phyloP scores from a whole-genome alignment of 257 asterid species.

The Solanum etuberosum region DNA sequence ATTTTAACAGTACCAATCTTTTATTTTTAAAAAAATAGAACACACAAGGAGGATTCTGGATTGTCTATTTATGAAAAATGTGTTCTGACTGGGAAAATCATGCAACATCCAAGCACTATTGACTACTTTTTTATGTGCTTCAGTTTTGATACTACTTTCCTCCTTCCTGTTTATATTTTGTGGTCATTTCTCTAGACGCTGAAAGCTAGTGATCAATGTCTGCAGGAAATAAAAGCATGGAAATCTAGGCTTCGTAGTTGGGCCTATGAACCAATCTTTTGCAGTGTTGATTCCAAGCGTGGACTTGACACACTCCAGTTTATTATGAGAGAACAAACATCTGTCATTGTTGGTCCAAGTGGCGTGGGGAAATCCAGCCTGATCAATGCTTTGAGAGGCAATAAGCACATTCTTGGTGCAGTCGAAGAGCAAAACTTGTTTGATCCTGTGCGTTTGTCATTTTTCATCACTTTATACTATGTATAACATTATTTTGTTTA shows the following conservation, averaged over 20 bases:
- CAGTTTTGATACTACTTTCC: not conserved
- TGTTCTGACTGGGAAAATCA: not conserved
- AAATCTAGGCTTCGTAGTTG: constrained; percentile 65
- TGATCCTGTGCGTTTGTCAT: constrained; percentile 43
- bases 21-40: not conserved
- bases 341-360: constrained; percentile 91
- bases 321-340: constrained; percentile 66
- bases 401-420: constrained; percentile 20
- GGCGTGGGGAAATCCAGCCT: constrained; percentile 98
- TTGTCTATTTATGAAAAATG: not conserved
- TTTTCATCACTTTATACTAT: not conserved
- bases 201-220: not conserved
- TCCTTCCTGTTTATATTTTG: not conserved
- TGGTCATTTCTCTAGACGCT: constrained; percentile 6
- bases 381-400: constrained; percentile 76
- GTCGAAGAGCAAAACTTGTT: constrained; percentile 41
- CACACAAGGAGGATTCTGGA: not conserved
- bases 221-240: constrained; percentile 60
- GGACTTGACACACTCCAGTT: constrained; percentile 75
- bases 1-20: not conserved
- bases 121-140: not conserved
- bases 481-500: not conserved
- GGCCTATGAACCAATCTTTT: constrained; percentile 81
- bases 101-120: not conserved
- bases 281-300: constrained; percentile 61